Evolutionary conservation across 805 yeast species (phyloP), one percentile per base, ranked within the genome.

Genomic region (Pichia sporocuriosa): DNA sequence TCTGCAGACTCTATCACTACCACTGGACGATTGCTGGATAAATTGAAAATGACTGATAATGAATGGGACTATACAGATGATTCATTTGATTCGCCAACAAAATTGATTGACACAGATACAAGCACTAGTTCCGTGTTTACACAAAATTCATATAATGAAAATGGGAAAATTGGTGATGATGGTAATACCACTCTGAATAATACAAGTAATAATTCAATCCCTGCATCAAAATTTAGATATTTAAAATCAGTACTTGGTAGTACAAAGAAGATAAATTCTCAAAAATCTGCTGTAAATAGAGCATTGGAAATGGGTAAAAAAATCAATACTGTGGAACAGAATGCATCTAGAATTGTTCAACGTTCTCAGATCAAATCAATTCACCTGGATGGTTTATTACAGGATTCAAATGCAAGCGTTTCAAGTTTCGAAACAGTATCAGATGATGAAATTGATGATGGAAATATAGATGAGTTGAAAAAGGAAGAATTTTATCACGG

Each of bases 1-100:
- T 39, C 46, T 6, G 20, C 31, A 3, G 46, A 43, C 22, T 34
- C 43, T 1, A 19, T 39, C 2, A 46, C 56, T 2, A 57, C 63
- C 2, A 57, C 61, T 3, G 65, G 62, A 1, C 45, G 67, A 39
- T 45, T 63, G 8, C 45, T 63, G 16, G 67, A 61, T 32, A 60
- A 54, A 35, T 37, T 63, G 15, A 57, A 56, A 17, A 46, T 63
- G 12, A 52, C 57, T 15, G 67, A 63, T 20, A 60, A 54, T 10
- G 65, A 59, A 15, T 51, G 53, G 54, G 47, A 47, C 33, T 45
- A 34, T 17, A 47, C 43, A 22, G 36, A 41, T 8, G 27, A 7
- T 3, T 17, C 40, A 9, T 25, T 17, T 12, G 24, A 17, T 27
- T 17, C 22, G 10, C 26, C 38, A 9, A 12, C 23, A 12, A n/a